phyloP scores from a whole-genome alignment of 139 green algal genomes.

The Tetradesmus lagerheimii region DNA sequence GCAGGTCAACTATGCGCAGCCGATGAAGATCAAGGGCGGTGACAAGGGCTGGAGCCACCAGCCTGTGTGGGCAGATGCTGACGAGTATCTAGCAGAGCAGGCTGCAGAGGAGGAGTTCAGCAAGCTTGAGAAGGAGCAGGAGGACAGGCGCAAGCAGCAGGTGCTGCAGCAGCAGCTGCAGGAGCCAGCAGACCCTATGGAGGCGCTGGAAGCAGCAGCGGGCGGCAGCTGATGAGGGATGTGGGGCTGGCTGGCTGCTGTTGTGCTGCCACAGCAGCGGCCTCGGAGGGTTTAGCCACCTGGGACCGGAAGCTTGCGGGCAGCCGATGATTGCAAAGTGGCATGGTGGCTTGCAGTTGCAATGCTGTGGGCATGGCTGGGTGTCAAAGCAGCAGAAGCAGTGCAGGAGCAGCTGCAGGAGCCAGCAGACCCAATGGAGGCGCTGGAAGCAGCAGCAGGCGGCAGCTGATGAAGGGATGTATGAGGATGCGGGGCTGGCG shows the following conservation, averaged over 20 bases:
- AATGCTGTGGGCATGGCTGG: background rate
- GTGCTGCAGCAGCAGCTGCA: background rate
- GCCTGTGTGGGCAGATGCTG: conserved; percentile 70
- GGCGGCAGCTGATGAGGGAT: background rate
- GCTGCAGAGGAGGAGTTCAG: conserved; percentile 70
- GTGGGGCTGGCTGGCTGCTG: background rate
- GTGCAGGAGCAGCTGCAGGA: too few relatives aligned
- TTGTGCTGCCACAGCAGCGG: background rate
- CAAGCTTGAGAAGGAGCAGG: conserved; percentile 18
- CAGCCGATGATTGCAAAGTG: background rate
- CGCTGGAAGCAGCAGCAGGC: too few relatives aligned
- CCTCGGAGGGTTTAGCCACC: background rate
- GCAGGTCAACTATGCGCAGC: conserved; percentile 90
- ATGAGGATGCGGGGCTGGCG: too few relatives aligned
- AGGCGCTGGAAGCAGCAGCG: conserved; percentile 35
- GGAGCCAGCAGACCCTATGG: conserved; percentile 33
- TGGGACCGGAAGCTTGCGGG: background rate
- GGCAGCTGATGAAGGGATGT: too few relatives aligned
- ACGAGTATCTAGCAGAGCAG: conserved; percentile 72
- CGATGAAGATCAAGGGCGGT: conserved; percentile 94
- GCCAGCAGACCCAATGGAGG: too few relatives aligned
- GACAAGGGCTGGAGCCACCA: conserved; percentile 82
- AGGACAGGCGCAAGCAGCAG: conserved; percentile 7
- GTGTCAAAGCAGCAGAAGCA: background rate
- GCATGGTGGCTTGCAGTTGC: background rate